Evolutionary conservation across 1,284 basidiomycete genomes (phyloP).

Genomic region (Heterobasidion occidentale): DNA sequence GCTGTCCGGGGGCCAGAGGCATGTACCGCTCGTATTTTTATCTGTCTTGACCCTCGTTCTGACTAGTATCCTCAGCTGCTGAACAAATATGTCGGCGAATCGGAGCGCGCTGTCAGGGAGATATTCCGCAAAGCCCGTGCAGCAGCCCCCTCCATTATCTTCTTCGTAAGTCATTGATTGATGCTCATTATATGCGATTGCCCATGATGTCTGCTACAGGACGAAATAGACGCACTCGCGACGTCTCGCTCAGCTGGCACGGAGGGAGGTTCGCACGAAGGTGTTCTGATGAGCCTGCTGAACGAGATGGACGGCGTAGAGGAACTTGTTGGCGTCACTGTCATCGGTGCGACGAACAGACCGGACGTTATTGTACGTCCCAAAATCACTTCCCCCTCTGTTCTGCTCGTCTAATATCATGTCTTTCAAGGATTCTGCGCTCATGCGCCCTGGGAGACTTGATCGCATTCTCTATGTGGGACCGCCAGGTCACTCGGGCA

Average conservation of each 20-base stretch:
- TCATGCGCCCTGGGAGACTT: constrained; percentile 93
- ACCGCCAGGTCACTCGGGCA: constrained; percentile 74
- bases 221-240: constrained; percentile 95
- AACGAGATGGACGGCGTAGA: constrained; percentile 99
- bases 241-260: constrained; percentile 65
- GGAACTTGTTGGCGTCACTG: constrained; percentile 85
- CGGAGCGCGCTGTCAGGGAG: constrained; percentile 90
- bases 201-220: constrained; percentile 38
- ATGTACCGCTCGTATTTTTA: constrained; percentile 11
- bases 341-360: constrained; percentile 94
- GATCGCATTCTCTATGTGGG: constrained; percentile 95
- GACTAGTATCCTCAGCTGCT: constrained; percentile 50
- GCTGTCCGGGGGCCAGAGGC: constrained; percentile 98
- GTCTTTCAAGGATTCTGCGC: constrained; percentile 72
- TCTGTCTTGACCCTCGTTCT: constrained; percentile 4
- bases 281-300: constrained; percentile 87
- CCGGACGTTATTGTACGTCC: constrained; percentile 82
- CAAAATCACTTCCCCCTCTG: background rate
- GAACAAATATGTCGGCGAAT: constrained; percentile 97
- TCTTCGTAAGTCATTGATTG: constrained; percentile 64
- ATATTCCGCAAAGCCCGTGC: constrained; percentile 93
- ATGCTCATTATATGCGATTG: background rate
- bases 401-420: background rate
- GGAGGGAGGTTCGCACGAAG: constrained; percentile 62
- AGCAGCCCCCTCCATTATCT: constrained; percentile 91